These are phyloP conservation scores for Cystobasidiopsis lactophilus DNA, from an alignment of 768 basidiomycete genomes.

Conservation along the genomic window DNA sequence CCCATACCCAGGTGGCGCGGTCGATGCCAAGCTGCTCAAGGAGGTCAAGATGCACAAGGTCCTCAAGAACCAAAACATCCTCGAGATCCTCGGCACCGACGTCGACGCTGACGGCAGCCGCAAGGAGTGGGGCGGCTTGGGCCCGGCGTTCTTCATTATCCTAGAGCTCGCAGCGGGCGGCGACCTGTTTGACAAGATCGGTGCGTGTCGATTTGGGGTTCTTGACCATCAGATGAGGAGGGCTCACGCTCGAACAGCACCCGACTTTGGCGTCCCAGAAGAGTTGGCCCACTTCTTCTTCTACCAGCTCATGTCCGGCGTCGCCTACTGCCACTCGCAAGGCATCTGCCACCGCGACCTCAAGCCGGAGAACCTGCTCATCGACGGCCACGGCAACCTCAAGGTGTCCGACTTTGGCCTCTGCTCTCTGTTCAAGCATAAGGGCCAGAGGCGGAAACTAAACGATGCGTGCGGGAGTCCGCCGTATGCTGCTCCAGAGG, in stretches of 20 bases:
- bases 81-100: slow-evolving; percentile 36
- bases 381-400: slow-evolving; percentile 47
- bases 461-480: slow-evolving; percentile 73
- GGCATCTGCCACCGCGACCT: slow-evolving; percentile 92
- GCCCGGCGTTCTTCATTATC: slow-evolving; percentile 53
- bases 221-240: background rate
- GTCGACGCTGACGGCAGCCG: background rate
- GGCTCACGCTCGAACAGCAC: slow-evolving; percentile 33
- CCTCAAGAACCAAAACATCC: slow-evolving; percentile 54
- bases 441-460: slow-evolving; percentile 54
- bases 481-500: slow-evolving; percentile 89
- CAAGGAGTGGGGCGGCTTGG: slow-evolving; percentile 43
- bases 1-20: background rate
- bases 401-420: slow-evolving; percentile 94
- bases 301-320: slow-evolving; percentile 55
- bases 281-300: slow-evolving; percentile 82
- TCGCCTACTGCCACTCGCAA: slow-evolving; percentile 70
- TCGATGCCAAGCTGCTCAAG: slow-evolving; percentile 40
- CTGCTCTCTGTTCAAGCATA: slow-evolving; percentile 68
- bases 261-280: slow-evolving; percentile 67
- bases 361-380: slow-evolving; percentile 84
- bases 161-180: slow-evolving; percentile 73
- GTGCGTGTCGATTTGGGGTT: slow-evolving; percentile 31
- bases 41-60: slow-evolving; percentile 75
- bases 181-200: slow-evolving; percentile 95